phyloP scores from a whole-genome alignment of 768 basidiomycete species.

The Tulasnella sp. region DNA sequence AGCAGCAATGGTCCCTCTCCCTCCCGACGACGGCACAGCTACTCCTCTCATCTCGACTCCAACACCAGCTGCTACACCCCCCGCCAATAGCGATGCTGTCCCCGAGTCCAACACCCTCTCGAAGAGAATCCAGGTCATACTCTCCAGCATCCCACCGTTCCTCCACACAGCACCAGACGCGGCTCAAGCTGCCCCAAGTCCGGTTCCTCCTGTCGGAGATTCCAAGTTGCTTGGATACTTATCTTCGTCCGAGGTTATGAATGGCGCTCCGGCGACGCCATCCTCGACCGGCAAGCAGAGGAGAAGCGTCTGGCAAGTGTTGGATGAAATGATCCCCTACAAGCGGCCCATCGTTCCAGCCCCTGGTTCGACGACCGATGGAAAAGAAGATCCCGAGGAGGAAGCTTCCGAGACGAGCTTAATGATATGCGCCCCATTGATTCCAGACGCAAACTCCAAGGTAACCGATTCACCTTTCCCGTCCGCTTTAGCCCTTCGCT shows the following conservation, averaged over 20 bases:
- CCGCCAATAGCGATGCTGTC: background rate
- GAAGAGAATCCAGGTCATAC: conserved; percentile 23
- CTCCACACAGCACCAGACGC: conserved; percentile 35
- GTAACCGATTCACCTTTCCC: conserved; percentile 36
- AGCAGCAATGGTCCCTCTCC: conserved; percentile 1
- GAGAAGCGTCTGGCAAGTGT: conserved; percentile 57
- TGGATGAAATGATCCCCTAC: conserved; percentile 45
- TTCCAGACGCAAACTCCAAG: conserved; percentile 58
- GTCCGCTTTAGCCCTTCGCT: background rate
- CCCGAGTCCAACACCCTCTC: conserved; percentile 22
- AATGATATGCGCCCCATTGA: conserved; percentile 73
- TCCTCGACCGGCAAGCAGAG: conserved; percentile 47
- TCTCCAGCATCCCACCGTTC: conserved; percentile 31
- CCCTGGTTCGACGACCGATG: conserved; percentile 2
- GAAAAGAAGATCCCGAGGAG: conserved; percentile 43
- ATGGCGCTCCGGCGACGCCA: conserved; percentile 39
- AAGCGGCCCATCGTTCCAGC: background rate
- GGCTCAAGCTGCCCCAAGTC: conserved; percentile 1
- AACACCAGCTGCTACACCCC: background rate
- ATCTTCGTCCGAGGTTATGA: conserved; percentile 63
- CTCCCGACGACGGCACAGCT: background rate
- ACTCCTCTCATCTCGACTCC: background rate
- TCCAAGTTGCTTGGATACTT: conserved; percentile 50
- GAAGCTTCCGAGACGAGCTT: conserved; percentile 48
- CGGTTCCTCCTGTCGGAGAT: conserved; percentile 44